phyloP scores from a whole-genome alignment of 2,329 filamentous ascomycete species.

The Thielaviopsis ethacetica region DNA sequence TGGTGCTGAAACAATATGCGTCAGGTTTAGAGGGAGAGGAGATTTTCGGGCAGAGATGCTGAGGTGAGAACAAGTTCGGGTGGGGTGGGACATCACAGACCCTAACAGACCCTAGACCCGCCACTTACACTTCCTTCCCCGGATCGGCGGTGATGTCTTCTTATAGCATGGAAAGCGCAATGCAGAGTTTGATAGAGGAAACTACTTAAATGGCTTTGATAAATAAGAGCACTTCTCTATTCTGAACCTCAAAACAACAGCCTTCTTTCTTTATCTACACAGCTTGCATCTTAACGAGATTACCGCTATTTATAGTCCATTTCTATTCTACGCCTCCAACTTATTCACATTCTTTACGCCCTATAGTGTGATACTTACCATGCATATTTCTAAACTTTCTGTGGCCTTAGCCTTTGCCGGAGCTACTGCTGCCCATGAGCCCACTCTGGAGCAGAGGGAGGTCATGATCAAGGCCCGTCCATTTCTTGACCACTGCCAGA shows the following conservation, averaged over 20 bases:
- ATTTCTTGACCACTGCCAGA: conserved; percentile 12
- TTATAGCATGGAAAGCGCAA: neutral
- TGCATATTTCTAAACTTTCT: conserved; percentile 1
- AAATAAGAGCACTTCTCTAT: neutral
- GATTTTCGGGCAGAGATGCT: neutral
- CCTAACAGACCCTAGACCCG: neutral
- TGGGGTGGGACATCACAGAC: neutral
- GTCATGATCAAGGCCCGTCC: conserved; percentile 1
- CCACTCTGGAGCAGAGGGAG: neutral
- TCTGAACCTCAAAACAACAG: neutral
- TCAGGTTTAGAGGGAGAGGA: neutral
- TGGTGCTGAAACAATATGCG: neutral
- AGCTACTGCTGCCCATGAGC: neutral
- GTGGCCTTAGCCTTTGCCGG: conserved; percentile 1
- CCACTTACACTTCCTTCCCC: neutral
- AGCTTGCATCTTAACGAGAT: neutral
- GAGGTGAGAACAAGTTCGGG: neutral
- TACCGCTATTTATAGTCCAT: neutral
- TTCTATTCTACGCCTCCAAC: neutral
- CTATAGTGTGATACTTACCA: neutral
- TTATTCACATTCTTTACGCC: neutral
- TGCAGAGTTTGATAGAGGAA: neutral
- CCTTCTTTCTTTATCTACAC: neutral
- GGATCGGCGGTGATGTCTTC: neutral
- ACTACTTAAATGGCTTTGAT: neutral